These are phyloP conservation scores for Adansonia grandidieri DNA, from an alignment of 441 rosid genomes.

Conservation along the genomic window DNA sequence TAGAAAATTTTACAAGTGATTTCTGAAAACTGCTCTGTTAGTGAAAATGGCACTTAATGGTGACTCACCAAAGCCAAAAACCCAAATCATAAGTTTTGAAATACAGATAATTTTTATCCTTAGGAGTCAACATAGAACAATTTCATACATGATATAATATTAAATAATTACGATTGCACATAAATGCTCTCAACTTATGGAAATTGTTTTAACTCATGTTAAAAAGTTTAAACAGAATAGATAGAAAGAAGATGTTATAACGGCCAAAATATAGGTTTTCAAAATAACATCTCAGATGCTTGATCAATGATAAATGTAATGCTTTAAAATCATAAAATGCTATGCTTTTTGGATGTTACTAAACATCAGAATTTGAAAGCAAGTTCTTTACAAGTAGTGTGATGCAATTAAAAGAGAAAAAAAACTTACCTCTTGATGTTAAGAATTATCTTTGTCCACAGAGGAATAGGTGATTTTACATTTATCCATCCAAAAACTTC, in stretches of 20 bases:
- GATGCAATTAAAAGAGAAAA: conserved; percentile 10
- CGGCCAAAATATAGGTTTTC: not conserved
- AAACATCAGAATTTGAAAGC: conserved; percentile 5
- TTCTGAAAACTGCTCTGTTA: not conserved
- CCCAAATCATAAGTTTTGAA: not conserved
- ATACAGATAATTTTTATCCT: not conserved
- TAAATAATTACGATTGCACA: not conserved
- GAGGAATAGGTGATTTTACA: conserved; percentile 95
- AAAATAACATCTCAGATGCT: not conserved
- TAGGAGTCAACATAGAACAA: not conserved
- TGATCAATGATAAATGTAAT: not conserved
- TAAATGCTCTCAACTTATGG: conserved; percentile 8
- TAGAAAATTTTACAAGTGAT: not conserved
- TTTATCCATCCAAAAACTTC: conserved; percentile 97
- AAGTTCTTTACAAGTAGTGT: not conserved
- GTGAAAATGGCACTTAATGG: not conserved
- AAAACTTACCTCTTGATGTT: conserved; percentile 70
- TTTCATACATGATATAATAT: not conserved
- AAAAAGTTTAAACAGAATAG: not conserved
- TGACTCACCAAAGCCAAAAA: not conserved
- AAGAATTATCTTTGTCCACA: conserved; percentile 99
- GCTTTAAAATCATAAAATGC: not conserved
- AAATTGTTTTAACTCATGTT: not conserved
- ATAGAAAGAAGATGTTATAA: not conserved
- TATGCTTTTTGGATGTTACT: not conserved